Evolutionary conservation across 1,284 basidiomycete genomes (phyloP).

Genomic region (Ustilago sp.): DNA sequence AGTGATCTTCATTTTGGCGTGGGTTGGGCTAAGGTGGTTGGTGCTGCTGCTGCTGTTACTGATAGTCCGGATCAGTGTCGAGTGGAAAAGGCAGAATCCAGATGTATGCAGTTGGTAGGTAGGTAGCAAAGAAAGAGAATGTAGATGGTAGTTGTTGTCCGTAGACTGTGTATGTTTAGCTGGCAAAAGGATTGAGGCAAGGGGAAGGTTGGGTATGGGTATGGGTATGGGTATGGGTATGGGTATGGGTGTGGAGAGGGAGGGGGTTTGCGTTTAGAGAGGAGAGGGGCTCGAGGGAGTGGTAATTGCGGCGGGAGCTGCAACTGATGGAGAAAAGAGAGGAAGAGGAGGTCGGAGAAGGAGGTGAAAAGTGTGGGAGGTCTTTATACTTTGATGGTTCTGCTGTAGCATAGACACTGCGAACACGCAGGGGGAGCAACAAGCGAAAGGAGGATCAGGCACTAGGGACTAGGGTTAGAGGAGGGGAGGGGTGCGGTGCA

Average conservation of each 20-base stretch:
- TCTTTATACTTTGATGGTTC: conserved; percentile 29
- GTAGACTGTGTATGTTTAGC: conserved; percentile 8
- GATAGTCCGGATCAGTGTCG: conserved; percentile 20
- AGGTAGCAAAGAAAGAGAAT: neutral
- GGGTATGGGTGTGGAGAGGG: conserved; percentile 6
- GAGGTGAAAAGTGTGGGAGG: conserved; percentile 4
- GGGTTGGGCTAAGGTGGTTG: neutral
- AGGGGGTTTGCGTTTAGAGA: conserved; percentile 9
- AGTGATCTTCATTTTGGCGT: conserved; percentile 45
- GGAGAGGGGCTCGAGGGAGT: conserved; percentile 11
- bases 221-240: conserved; percentile 9
- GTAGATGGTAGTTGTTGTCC: neutral
- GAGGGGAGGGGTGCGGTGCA: neutral
- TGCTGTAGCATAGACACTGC: conserved; percentile 6
- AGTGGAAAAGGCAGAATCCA: neutral
- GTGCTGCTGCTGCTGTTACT: conserved; percentile 3
- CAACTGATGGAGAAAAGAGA: conserved; percentile 39
- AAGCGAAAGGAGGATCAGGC: neutral
- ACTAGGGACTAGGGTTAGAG: neutral
- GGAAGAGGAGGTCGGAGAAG: conserved; percentile 20
- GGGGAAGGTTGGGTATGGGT: conserved; percentile 3
- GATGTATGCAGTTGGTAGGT: conserved; percentile 8
- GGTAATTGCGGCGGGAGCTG: conserved; percentile 33
- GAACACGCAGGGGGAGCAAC: neutral
- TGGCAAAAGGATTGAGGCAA: neutral